A percentile compares a stretch with the other conserved stretches of the same genome.
Evolutionary conservation across 257 asterid species (phyloP).

Genomic region (Fraxinus quadrangulata): DNA sequence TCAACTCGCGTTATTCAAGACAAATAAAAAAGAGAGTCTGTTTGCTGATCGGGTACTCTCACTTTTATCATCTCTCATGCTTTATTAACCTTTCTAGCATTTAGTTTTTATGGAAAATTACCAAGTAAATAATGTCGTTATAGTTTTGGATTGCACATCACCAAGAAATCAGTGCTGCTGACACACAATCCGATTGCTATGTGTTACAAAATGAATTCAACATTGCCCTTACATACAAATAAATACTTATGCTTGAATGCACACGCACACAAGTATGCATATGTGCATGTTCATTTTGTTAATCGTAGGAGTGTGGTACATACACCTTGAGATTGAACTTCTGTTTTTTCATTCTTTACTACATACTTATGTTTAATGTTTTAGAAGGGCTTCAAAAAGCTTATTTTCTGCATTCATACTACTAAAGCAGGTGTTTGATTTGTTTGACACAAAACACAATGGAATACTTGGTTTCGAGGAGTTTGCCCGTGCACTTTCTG

Average conservation of each 20-base stretch:
- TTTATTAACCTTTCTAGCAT: too few relatives aligned
- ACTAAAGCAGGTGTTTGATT: constrained; percentile 76
- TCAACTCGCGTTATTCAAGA: constrained; percentile 94
- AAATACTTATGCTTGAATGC: neutral
- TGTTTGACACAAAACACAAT: constrained; percentile 94
- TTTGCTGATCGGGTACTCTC: constrained; percentile 87
- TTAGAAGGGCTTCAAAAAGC: neutral
- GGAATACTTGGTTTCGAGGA: constrained; percentile 98
- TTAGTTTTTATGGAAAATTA: too few relatives aligned
- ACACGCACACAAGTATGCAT: neutral
- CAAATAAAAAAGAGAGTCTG: constrained; percentile 92
- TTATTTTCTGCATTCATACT: constrained; percentile 22
- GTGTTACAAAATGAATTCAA: neutral
- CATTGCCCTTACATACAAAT: neutral
- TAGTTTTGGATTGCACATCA: neutral
- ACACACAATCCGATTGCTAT: neutral
- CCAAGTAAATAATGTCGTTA: too few relatives aligned
- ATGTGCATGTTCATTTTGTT: neutral
- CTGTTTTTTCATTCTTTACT: neutral
- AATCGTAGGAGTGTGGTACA: neutral
- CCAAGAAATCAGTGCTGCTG: constrained; percentile 8
- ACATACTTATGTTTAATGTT: too few relatives aligned
- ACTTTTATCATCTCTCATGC: too few relatives aligned
- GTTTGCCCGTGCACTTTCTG: constrained; percentile 97
- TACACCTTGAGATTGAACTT: neutral